Evolutionary conservation across 2,329 filamentous ascomycete genomes (phyloP), one percentile per base, ranked within the genome.

Genomic region (Aureobasidium zeae): DNA sequence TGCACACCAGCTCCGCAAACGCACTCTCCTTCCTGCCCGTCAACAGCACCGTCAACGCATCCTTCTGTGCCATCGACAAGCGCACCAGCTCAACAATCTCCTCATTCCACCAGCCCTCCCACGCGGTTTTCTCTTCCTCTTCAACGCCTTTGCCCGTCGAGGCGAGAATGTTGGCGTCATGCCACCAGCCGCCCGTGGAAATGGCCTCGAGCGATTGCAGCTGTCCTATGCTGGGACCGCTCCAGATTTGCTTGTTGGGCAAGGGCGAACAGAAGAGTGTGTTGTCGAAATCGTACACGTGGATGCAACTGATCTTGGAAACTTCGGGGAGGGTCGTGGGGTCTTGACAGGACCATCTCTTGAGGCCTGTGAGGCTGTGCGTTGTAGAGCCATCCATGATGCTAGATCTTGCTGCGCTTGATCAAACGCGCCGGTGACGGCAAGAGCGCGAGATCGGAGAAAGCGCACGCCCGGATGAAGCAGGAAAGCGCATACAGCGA

Each of bases 231-330:
- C 86, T 89, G 22, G 73, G 70, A 1, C 76, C 76, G 52, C 81
- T 83, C 91, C 91, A 98, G 57, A 98, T 63, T 53, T 86, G 81
- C 3, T 80, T 77, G 57, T 95, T 96, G 1, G 91, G 91, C 1
- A 94, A 69, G 5, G 91, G 91, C 11, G 85, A 94, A 55, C 81
- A 79, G 69, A 98, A 98, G 36, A 98, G 68, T 26, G 89, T 96
- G 59, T 98, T 96, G 65, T 98, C 91, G 63, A 96, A 98, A 63
- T 98, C 91, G 67, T 96, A 96, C 53, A 98, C 76, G 59, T 96
- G 89, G 41, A 98, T 78, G 7, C 78, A 68, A 60, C 77, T 86
- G 63, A 96, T 81, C 44, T 77, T 70, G 30, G 82, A 71, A 9
- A 79, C 71, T 22, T 76, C 74, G 55, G 86, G 85, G 24, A 91